Evolutionary conservation across 2,329 filamentous ascomycete species (phyloP).

Genomic region (Pezicula radicicola): DNA sequence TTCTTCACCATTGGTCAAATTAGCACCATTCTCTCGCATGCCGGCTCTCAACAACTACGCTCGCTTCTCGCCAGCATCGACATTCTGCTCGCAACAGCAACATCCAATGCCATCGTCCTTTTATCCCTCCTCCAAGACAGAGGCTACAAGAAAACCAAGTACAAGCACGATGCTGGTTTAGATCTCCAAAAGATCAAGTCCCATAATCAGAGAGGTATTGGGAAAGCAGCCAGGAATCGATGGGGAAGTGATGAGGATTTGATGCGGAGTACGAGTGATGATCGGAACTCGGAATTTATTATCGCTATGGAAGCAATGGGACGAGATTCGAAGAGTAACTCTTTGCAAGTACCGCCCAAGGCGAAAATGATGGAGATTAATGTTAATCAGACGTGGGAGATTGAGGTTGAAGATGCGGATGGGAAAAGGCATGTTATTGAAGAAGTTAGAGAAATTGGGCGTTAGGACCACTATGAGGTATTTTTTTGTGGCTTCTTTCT

Average conservation of each 20-base stretch:
- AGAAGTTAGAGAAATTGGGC: neutral
- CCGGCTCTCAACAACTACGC: conserved; percentile 77
- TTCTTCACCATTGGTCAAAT: conserved; percentile 76
- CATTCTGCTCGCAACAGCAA: conserved; percentile 78
- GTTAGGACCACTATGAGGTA: neutral
- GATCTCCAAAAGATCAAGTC: conserved; percentile 25
- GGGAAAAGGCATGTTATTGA: neutral
- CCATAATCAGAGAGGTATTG: conserved; percentile 39
- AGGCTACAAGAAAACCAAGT: conserved; percentile 85
- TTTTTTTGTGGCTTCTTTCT: too few relatives aligned
- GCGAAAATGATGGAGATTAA: conserved; percentile 28
- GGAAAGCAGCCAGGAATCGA: conserved; percentile 31
- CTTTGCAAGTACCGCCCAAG: conserved; percentile 27
- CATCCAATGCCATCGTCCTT: conserved; percentile 87
- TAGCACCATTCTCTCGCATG: conserved; percentile 63
- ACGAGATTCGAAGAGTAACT: conserved; percentile 12
- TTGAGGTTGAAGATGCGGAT: conserved; percentile 11
- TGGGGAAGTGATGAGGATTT: conserved; percentile 91
- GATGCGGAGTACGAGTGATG: conserved; percentile 49
- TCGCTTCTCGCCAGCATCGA: conserved; percentile 87
- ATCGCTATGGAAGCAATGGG: neutral
- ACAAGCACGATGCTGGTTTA: conserved; percentile 45
- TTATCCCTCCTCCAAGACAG: conserved; percentile 88
- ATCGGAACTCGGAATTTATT: conserved; percentile 6
- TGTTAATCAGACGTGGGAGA: conserved; percentile 21